phyloP scores from a whole-genome alignment of 106 monocot genomes.

The Dioscorea zingiberensis region DNA sequence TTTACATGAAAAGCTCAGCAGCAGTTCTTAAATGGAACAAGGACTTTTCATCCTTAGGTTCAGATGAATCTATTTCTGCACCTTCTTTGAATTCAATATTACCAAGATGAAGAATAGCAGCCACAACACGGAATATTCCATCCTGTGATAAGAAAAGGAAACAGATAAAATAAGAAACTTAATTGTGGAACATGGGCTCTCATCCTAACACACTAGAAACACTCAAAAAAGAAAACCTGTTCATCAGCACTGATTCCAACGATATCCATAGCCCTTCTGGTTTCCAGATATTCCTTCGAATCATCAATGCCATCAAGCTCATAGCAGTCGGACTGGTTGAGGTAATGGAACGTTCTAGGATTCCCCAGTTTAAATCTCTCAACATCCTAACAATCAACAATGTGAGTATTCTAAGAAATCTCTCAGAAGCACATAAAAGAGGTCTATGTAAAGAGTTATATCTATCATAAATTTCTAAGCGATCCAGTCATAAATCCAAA shows the following conservation, averaged over 20 bases:
- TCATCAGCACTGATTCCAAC: slow-evolving; percentile 45
- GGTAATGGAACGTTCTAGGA: slow-evolving; percentile 45
- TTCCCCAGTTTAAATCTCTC: slow-evolving; percentile 36
- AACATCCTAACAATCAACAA: slow-evolving; percentile 22
- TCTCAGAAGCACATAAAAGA: too few relatives aligned
- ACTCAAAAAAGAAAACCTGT: slow-evolving; percentile 22
- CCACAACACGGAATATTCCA: slow-evolving; percentile 47
- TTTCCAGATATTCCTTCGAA: slow-evolving; percentile 40
- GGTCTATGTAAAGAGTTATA: too few relatives aligned
- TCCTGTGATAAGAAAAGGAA: slow-evolving; percentile 15
- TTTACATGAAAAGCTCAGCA: slow-evolving; percentile 30
- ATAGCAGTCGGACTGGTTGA: slow-evolving; percentile 43
- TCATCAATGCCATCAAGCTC: slow-evolving; percentile 45
- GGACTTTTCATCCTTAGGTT: slow-evolving; percentile 49
- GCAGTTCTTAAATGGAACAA: slow-evolving; percentile 37
- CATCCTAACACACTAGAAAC: neutral
- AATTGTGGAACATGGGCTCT: too few relatives aligned
- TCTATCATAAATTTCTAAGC: too few relatives aligned
- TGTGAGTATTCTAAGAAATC: neutral
- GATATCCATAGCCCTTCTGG: slow-evolving; percentile 52
- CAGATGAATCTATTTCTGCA: slow-evolving; percentile 41
- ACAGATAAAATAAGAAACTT: neutral
- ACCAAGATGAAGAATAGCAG: slow-evolving; percentile 50
- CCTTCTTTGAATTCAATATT: slow-evolving; percentile 51
- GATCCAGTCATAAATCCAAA: too few relatives aligned